Percentiles rank a stretch among this genome's conserved stretches.
phyloP scores from a whole-genome alignment of 768 basidiomycete species.

The Leccinum olivaceopallidum region DNA sequence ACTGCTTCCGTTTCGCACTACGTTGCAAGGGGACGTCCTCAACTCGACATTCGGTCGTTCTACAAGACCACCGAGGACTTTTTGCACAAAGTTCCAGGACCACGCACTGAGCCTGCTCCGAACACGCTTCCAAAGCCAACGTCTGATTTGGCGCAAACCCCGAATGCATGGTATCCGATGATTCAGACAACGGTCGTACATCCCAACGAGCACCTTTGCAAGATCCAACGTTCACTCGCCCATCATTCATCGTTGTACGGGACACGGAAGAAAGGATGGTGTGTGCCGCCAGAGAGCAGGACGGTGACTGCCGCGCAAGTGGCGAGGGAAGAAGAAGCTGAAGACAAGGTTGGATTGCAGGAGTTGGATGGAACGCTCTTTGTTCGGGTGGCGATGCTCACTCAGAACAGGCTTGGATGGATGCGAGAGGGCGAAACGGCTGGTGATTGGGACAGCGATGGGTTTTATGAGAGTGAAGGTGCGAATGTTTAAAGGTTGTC shows the following conservation, averaged over 20 bases:
- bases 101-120: conserved; percentile 23
- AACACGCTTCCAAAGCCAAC: conserved; percentile 32
- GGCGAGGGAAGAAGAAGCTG: conserved; percentile 24
- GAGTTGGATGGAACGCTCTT: conserved; percentile 65
- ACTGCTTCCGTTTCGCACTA: conserved; percentile 30
- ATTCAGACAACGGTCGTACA: conserved; percentile 53
- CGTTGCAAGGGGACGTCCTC: conserved; percentile 36
- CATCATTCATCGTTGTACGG: conserved; percentile 49
- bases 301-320: conserved; percentile 19
- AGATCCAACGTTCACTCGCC: conserved; percentile 48
- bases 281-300: conserved; percentile 11
- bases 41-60: conserved; percentile 32
- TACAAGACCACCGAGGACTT: conserved; percentile 27
- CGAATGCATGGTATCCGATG: conserved; percentile 60
- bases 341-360: conserved; percentile 25
- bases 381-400: conserved; percentile 52
- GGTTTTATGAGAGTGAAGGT: conserved; percentile 14
- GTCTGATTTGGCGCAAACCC: conserved; percentile 37
- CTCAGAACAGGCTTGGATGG: conserved; percentile 42
- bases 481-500: background rate
- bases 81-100: conserved; percentile 37
- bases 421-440: conserved; percentile 39
- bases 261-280: conserved; percentile 30
- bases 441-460: conserved; percentile 25
- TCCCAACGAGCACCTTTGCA: conserved; percentile 56